Evolutionary conservation across 1,139 yeast species (phyloP).

Genomic region (Yamadazyma diospyri): DNA sequence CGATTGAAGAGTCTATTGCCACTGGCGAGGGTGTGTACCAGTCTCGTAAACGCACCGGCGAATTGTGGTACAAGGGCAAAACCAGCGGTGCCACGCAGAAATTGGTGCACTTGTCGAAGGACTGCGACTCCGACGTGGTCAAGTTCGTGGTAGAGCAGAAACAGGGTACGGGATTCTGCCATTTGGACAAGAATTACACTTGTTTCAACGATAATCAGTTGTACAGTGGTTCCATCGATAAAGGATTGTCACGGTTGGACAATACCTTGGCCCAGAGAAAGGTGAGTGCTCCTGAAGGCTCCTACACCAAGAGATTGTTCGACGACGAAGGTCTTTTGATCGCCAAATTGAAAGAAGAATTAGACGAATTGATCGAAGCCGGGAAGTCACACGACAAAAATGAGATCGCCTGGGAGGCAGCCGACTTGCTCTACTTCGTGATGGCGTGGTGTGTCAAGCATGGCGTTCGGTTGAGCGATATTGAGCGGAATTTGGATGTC

Average conservation of each 20-base stretch:
- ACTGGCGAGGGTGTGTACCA: constrained; percentile 90
- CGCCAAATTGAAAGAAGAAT: constrained; percentile 93
- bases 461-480: constrained; percentile 76
- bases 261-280: constrained; percentile 54
- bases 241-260: constrained; percentile 67
- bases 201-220: constrained; percentile 60
- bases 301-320: constrained; percentile 87
- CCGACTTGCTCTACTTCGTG: constrained; percentile 89
- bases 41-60: constrained; percentile 79
- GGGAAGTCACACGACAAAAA: constrained; percentile 37
- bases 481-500: constrained; percentile 78
- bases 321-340: constrained; percentile 68
- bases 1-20: constrained; percentile 76
- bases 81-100: constrained; percentile 93
- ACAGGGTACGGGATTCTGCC: constrained; percentile 87
- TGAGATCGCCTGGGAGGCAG: constrained; percentile 96
- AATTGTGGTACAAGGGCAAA: constrained; percentile 92
- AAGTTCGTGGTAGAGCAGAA: constrained; percentile 79
- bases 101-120: constrained; percentile 61
- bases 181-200: constrained; percentile 64
- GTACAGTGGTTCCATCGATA: constrained; percentile 44
- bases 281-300: constrained; percentile 76
- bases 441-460: constrained; percentile 79
- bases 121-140: constrained; percentile 91
- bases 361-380: constrained; percentile 93